These are phyloP conservation scores for Triglochin maritima DNA, from an alignment of 106 monocot species.

Conservation along the genomic window DNA sequence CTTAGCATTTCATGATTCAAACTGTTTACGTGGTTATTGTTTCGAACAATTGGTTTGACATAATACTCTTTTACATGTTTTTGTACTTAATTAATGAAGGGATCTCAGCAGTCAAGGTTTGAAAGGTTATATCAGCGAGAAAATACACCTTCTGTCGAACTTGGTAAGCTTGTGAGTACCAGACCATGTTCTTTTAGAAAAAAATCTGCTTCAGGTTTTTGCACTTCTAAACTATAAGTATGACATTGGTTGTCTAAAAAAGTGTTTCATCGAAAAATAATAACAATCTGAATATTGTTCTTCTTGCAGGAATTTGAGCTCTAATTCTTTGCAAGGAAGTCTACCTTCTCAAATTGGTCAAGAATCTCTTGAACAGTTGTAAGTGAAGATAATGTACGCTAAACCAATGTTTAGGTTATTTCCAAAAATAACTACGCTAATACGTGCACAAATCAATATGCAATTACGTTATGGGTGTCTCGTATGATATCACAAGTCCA, in stretches of 20 bases:
- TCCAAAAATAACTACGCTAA: no score
- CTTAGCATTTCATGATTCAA: no score
- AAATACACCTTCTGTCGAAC: conserved; percentile 62
- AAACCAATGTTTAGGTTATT: background rate
- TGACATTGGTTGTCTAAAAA: no score
- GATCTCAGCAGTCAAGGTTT: conserved; percentile 92
- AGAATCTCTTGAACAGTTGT: conserved; percentile 4
- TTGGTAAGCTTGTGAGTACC: conserved; percentile 95
- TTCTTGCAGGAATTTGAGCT: conserved; percentile 5
- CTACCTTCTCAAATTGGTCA: conserved; percentile 4
- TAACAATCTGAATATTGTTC: background rate
- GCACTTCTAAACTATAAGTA: background rate
- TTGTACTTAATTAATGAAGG: conserved; percentile 16
- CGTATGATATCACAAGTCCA: no score
- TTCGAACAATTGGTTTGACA: background rate
- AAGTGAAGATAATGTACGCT: background rate
- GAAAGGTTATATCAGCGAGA: conserved; percentile 77
- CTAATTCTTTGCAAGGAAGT: conserved; percentile 8
- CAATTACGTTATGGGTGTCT: no score
- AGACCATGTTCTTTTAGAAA: background rate
- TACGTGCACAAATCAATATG: no score
- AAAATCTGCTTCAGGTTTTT: background rate
- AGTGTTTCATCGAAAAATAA: background rate
- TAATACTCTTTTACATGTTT: background rate
- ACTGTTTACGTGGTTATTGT: no score